These are phyloP conservation scores for Gonapodya prolifera DNA, from an alignment of 192 early-diverging fungal species.

Conservation along the genomic window DNA sequence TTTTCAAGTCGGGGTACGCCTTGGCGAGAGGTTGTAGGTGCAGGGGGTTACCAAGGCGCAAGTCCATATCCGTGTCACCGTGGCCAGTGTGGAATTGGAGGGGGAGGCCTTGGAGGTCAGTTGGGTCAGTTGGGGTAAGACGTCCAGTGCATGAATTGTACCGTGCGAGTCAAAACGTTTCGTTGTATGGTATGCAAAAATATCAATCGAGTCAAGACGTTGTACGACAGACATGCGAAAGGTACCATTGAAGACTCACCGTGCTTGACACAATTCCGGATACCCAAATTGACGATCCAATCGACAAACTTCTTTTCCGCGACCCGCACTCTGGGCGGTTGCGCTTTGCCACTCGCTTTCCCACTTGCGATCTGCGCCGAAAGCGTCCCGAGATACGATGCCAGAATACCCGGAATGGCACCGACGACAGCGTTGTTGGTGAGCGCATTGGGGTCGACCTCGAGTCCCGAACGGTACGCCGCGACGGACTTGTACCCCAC, in stretches of 20 bases:
- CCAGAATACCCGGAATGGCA: not conserved
- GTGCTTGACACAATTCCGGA: not conserved
- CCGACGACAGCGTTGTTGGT: not conserved
- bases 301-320: not conserved
- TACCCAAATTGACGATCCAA: not conserved
- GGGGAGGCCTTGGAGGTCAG: too few species aligned
- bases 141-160: too few species aligned
- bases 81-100: conserved; percentile 1
- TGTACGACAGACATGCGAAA: too few species aligned
- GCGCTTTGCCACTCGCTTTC: not conserved
- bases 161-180: too few species aligned
- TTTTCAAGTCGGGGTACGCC: not conserved
- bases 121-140: too few species aligned
- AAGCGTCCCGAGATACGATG: not conserved
- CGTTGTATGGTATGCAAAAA: too few species aligned
- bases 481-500: not conserved
- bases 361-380: not conserved
- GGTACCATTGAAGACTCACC: too few species aligned
- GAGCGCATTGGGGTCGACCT: not conserved
- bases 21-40: not conserved
- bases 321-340: not conserved
- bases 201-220: too few species aligned
- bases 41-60: not conserved
- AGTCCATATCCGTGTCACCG: not conserved
- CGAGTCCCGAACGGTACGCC: not conserved